phyloP scores from a whole-genome alignment of 345 rosid species.

The Alliaria petiolata region DNA sequence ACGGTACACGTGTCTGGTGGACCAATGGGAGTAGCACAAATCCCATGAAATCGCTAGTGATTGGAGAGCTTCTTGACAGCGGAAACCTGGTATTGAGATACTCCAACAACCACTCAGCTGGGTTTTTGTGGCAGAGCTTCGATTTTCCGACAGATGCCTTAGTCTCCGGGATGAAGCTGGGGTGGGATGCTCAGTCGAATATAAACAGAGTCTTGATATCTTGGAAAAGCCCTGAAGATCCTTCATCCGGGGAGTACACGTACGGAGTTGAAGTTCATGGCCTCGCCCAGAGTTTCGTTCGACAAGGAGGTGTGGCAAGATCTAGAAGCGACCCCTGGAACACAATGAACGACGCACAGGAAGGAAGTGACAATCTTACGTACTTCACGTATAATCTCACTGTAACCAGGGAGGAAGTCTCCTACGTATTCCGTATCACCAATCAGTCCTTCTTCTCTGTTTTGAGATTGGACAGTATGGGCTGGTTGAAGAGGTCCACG shows the following conservation, averaged over 20 bases:
- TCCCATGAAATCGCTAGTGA: neutral
- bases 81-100: constrained; percentile 62
- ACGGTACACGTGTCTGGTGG: constrained; percentile 39
- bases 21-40: constrained; percentile 32
- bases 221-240: constrained; percentile 53
- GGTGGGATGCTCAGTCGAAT: constrained; percentile 51
- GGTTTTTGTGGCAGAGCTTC: constrained; percentile 63
- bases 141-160: constrained; percentile 64
- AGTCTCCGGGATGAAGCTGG: constrained; percentile 64
- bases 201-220: constrained; percentile 40
- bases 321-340: constrained; percentile 63
- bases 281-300: neutral
- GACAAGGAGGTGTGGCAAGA: neutral
- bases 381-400: constrained; percentile 11
- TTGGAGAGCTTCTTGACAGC: constrained; percentile 45
- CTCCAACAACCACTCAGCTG: neutral
- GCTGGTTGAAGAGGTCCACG: neutral
- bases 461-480: constrained; percentile 36
- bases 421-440: constrained; percentile 35
- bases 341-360: constrained; percentile 35
- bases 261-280: constrained; percentile 37
- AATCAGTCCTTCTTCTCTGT: constrained; percentile 38
- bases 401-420: constrained; percentile 26
- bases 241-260: constrained; percentile 43
- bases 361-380: neutral